These are phyloP conservation scores for Vanderwaltozyma verrucispora DNA, from an alignment of 805 yeast species.

Conservation along the genomic window DNA sequence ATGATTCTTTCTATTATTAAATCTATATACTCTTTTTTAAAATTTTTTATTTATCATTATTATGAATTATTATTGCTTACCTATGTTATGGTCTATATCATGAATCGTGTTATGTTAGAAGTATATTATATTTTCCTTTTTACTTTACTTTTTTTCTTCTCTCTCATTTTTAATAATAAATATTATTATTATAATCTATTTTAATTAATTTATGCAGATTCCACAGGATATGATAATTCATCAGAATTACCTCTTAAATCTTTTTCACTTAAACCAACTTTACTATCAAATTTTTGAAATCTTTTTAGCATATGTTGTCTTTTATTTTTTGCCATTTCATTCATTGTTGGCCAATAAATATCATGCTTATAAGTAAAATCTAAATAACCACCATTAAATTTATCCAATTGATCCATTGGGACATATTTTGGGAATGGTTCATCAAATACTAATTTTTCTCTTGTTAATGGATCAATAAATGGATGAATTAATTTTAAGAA, in stretches of 20 bases:
- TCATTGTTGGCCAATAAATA: constrained; percentile 66
- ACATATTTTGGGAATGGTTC: constrained; percentile 81
- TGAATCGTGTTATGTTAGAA: too few species aligned
- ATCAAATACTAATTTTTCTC: constrained; percentile 86
- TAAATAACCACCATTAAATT: constrained; percentile 73
- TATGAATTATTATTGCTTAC: too few species aligned
- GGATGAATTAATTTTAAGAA: constrained; percentile 88
- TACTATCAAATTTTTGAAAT: constrained; percentile 58
- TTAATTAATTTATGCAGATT: constrained; percentile 1
- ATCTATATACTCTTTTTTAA: too few species aligned
- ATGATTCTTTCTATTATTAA: too few species aligned
- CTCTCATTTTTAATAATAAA: too few species aligned
- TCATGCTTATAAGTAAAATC: constrained; percentile 78
- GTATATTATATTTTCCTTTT: too few species aligned
- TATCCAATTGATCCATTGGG: constrained; percentile 71
- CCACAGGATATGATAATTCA: constrained; percentile 20
- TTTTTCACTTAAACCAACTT: constrained; percentile 71
- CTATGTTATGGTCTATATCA: too few species aligned
- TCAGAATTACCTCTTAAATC: constrained; percentile 52
- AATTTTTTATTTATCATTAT: too few species aligned
- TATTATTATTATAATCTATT: too few species aligned
- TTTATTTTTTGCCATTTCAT: constrained; percentile 47
- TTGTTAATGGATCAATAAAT: constrained; percentile 89
- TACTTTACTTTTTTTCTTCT: too few species aligned
- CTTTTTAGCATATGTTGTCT: constrained; percentile 55